phyloP scores from a whole-genome alignment of 106 monocot species.

The Xerophyta viscosa region DNA sequence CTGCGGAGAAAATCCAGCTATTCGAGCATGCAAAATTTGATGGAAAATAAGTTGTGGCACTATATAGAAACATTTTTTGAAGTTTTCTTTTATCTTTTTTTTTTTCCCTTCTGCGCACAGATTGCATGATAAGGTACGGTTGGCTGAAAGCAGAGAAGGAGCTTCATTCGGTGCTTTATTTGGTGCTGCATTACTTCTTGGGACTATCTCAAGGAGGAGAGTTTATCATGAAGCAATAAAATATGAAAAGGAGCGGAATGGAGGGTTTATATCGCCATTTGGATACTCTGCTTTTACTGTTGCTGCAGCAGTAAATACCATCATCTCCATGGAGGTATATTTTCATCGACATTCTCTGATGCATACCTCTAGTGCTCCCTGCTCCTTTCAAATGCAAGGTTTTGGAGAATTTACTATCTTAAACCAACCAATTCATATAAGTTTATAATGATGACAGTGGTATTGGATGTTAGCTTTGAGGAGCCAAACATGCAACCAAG shows the following conservation, averaged over 20 bases:
- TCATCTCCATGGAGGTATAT: conserved; percentile 87
- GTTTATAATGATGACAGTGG: conserved; percentile 56
- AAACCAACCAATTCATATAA: background rate
- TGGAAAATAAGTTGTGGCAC: no score
- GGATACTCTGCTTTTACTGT: conserved; percentile 86
- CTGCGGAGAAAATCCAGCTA: no score
- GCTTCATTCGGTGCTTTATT: conserved; percentile 76
- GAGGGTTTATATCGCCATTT: conserved; percentile 92
- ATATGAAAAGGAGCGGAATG: conserved; percentile 95
- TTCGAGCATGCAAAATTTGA: no score
- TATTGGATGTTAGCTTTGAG: conserved; percentile 71
- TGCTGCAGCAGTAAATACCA: conserved; percentile 61
- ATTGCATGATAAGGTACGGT: conserved; percentile 73
- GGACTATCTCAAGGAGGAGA: conserved; percentile 80
- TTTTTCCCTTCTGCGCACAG: conserved; percentile 12
- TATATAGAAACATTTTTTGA: no score
- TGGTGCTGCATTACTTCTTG: conserved; percentile 59
- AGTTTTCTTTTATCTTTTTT: no score
- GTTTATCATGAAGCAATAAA: conserved; percentile 79
- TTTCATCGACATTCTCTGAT: no score
- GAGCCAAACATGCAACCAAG: conserved; percentile 46
- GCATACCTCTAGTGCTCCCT: no score
- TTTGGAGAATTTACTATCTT: no score
- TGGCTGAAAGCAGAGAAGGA: conserved; percentile 52
- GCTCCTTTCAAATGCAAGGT: no score